These are phyloP conservation scores for Gracilaria domingensis DNA, from an alignment of 23 red algal genomes.

Conservation along the genomic window DNA sequence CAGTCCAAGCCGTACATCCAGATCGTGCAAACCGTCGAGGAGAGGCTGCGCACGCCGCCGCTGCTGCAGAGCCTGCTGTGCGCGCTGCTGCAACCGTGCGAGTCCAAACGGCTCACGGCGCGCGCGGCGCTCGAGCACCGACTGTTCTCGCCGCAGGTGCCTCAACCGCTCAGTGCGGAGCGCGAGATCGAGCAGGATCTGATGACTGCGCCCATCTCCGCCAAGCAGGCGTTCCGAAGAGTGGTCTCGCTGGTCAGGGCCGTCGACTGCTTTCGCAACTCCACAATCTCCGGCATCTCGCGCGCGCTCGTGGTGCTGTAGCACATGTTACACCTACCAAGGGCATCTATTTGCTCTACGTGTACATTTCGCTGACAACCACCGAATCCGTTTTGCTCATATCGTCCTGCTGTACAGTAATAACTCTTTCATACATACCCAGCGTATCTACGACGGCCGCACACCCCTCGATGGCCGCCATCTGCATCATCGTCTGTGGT, in stretches of 20 bases:
- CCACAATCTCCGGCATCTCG: neutral
- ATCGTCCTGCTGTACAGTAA: no score
- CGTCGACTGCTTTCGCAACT: constrained; percentile 3
- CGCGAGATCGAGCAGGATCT: constrained; percentile 7
- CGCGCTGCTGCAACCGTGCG: constrained; percentile 19
- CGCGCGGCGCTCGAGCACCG: constrained; percentile 26
- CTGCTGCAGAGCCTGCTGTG: constrained; percentile 36
- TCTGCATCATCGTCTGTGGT: no score
- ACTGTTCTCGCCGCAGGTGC: neutral
- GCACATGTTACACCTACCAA: no score
- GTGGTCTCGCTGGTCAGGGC: neutral
- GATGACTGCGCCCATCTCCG: neutral
- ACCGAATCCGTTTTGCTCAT: no score
- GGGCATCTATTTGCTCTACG: no score
- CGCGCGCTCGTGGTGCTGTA: neutral
- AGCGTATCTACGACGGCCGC: no score
- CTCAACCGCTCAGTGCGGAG: neutral
- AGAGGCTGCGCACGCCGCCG: neutral
- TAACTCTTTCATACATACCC: no score
- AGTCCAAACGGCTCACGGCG: constrained; percentile 1
- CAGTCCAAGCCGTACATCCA: neutral
- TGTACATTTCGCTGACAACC: no score
- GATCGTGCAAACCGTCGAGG: neutral
- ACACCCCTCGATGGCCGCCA: no score
- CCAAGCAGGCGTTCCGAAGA: neutral